Base-by-base conservation (phyloP, 202 grass and related monocot genomes). In the Zoysia matrella region DNA sequence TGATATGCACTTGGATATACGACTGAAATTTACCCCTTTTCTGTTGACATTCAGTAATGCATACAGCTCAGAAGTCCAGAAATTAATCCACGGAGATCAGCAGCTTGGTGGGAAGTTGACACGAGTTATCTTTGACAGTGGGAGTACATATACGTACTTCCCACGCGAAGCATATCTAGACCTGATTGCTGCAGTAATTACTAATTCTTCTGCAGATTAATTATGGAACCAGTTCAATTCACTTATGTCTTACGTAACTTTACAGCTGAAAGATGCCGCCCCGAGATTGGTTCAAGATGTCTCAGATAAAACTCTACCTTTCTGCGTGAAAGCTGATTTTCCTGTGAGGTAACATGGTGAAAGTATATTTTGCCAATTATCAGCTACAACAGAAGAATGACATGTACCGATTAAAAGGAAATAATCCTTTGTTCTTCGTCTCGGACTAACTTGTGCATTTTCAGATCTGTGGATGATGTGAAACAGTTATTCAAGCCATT, bases 101-200 rank as follows among this genome's bases (percentile, higher is more conserved):
- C 85, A 89, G 65, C 73, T 96, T 41, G 83, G 62, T 53, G 61
- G 80, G 56, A 93, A 94, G 70, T 49, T 80, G 52, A 80, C 90
- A 47, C 91, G 82, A 80, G 81, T 94, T 30, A 86, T 96, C 22
- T 96, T 96, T 82, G 93, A 96, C 82, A 96, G 81, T 36, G 87
- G 96, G 50, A 96, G 91, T 41, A 86, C 96, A 6, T 87, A 99
- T 78, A 90, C 89, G 9, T 96, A 96, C 67, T 90, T 99, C 60
- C 93, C 96, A 58, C 74, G 72, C 14, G 83, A 94, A 65, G 84
- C 79, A 52, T 92, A 96, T 53, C 47, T 4, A 80, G 90, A 85
- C 3, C 55, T 99, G 56, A 65, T 93, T 63, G 46, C 83, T 89
- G 93, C 64, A 40, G 96, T 99, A 54, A 87, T 93, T 87, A 69